Evolutionary conservation across 2,329 filamentous ascomycete species (phyloP).

Genomic region (Alternaria atra): DNA sequence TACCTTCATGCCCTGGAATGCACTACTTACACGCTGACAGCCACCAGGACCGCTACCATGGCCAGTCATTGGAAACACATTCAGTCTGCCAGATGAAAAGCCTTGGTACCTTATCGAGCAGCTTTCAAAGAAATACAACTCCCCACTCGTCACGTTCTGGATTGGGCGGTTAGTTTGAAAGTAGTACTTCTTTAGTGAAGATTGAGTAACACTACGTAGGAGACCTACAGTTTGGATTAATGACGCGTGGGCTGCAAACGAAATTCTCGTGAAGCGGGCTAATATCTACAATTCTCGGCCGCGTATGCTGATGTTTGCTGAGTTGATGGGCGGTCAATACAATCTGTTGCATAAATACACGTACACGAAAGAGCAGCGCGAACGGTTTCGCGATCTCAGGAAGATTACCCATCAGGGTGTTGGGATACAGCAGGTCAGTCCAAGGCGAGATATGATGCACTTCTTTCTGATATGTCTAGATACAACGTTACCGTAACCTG

Average conservation of each 20-base stretch:
- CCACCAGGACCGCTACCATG: conserved; percentile 64
- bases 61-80: conserved; percentile 66
- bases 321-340: conserved; percentile 44
- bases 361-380: conserved; percentile 35
- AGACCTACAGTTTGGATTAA: conserved; percentile 53
- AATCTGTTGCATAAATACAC: conserved; percentile 49
- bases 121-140: conserved; percentile 59
- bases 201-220: neutral
- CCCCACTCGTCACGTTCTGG: conserved; percentile 65
- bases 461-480: neutral
- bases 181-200: rapidly evolving
- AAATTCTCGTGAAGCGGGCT: conserved; percentile 63
- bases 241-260: conserved; percentile 59
- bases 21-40: conserved; percentile 37
- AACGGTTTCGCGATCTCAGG: conserved; percentile 41
- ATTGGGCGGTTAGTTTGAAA: conserved; percentile 45
- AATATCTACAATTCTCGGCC: conserved; percentile 63
- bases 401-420: conserved; percentile 48
- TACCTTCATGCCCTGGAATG: no score
- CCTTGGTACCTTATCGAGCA: conserved; percentile 67
- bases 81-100: conserved; percentile 62
- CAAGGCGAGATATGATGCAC: conserved; percentile 6
- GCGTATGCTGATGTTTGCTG: conserved; percentile 57
- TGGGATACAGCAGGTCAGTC: conserved; percentile 59
- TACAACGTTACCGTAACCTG: conserved; percentile 60